Base-by-base conservation (phyloP, 176 grass and related monocot species). In the Oryza rufipogon region DNA sequence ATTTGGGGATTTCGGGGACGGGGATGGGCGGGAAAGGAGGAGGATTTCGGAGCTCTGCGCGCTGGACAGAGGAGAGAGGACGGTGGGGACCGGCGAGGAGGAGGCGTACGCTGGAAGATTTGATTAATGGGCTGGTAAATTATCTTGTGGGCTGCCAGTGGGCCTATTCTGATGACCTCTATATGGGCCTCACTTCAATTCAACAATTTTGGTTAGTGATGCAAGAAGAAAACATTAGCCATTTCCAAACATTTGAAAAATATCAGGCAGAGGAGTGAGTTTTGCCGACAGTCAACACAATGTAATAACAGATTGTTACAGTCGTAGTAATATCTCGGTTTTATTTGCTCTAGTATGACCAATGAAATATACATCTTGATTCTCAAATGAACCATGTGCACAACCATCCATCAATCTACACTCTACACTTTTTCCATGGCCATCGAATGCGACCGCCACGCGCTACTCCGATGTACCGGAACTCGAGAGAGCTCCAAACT, bases 11-110 rank as follows among this genome's bases (percentile, higher is more conserved):
- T 20, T 58, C 9, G 44, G 65, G 51, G 9, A 32, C 30, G 7
- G 63, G 52, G 49, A 86, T 71, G 76, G 20, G 83, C 86, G 80
- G 87, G 82, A 80, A 89, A 64, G 1, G 20, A 0, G 67, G 8
- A 11, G 7, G 19, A 13, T 66, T 73, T 79, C 8, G 44, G 10
- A 34, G 0, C 12, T 20, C 4, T 51, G 6, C 15, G 19, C 4
- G 6, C 1, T 12, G 11, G 9, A 25, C n/a, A 25, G 49, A 32
- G 7, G 33, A 44, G 9, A 44, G 2, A 6, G 9, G 23, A 19
- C 41, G 9, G 36, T 65, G 36, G 25, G 11, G n/a, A 12, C 4
- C 0, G 38, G 6, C 1, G 42, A 48, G 7, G 7, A 66, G 3
- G 77, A 3, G 3, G 15, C 77, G 4, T 49, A 28, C 64, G 1